Conservation (phyloP, 192 early-diverging fungal species). For the Coemansia sp. region DNA sequence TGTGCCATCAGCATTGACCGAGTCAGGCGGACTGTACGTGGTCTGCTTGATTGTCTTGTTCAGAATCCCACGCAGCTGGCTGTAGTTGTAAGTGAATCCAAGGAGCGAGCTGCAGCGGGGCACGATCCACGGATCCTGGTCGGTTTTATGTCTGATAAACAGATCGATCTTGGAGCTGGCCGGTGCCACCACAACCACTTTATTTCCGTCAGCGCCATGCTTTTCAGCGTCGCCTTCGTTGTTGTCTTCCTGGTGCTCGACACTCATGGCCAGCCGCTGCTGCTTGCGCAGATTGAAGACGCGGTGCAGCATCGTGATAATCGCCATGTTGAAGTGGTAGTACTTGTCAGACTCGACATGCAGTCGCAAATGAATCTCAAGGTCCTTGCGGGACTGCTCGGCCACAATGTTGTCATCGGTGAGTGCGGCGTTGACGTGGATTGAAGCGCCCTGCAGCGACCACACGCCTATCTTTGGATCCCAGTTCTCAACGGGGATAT, state of each 20-base stretch:
- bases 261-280: conserved; percentile 32
- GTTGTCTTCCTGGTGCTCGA: neutral
- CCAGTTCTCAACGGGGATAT: conserved; percentile 51
- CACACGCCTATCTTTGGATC: conserved; percentile 51
- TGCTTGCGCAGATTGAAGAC: conserved; percentile 51
- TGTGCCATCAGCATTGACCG: neutral
- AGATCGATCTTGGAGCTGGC: neutral
- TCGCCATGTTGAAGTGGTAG: conserved; percentile 57
- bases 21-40: conserved; percentile 50
- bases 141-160: conserved; percentile 35
- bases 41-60: conserved; percentile 53
- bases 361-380: conserved; percentile 50
- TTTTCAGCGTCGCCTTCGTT: neutral
- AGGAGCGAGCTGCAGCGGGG: conserved; percentile 52
- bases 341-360: conserved; percentile 53
- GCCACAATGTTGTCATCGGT: conserved; percentile 32
- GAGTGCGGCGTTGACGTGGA: conserved; percentile 50
- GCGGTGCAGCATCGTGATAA: conserved; percentile 55
- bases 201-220: neutral
- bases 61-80: conserved; percentile 44
- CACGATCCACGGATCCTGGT: conserved; percentile 53
- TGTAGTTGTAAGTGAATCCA: conserved; percentile 50
- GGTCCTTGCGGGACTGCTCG: conserved; percentile 50
- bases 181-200: neutral
- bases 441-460: conserved; percentile 53